These are phyloP conservation scores for Pisolithus tinctorius DNA, from an alignment of 768 basidiomycete genomes.

Conservation along the genomic window DNA sequence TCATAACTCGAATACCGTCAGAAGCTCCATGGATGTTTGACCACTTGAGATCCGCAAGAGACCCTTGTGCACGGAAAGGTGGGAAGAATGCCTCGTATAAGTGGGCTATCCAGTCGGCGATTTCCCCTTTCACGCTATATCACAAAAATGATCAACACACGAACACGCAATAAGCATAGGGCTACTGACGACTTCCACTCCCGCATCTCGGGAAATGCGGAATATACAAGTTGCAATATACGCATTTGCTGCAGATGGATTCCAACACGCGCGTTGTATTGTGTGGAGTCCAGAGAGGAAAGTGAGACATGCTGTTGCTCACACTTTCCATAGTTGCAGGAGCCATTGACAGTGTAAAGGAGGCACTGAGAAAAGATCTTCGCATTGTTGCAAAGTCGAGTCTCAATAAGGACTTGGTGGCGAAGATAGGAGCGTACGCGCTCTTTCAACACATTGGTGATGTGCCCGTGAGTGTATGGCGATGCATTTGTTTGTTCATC, in stretches of 20 bases:
- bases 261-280: conserved; percentile 37
- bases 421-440: conserved; percentile 23
- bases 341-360: conserved; percentile 19
- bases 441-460: conserved; percentile 18
- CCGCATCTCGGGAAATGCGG: conserved; percentile 2
- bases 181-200: conserved; percentile 6
- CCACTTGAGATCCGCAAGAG: conserved; percentile 28
- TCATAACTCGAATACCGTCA: conserved; percentile 31
- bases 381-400: conserved; percentile 24
- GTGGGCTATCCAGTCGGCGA: conserved; percentile 33
- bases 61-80: conserved; percentile 39
- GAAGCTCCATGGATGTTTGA: conserved; percentile 34
- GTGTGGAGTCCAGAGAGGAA: conserved; percentile 19
- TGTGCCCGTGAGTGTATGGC: conserved; percentile 12
- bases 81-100: conserved; percentile 49
- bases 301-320: conserved; percentile 29
- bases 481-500: conserved; percentile 1
- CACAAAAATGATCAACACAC: not conserved
- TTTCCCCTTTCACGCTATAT: not conserved
- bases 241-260: conserved; percentile 44
- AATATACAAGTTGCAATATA: conserved; percentile 33
- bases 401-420: conserved; percentile 25
- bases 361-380: conserved; percentile 36
- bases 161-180: not conserved
- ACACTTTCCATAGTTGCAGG: conserved; percentile 31